These are phyloP conservation scores for Tuber indicum DNA, from an alignment of 495 filamentous ascomycete genomes.

Conservation along the genomic window DNA sequence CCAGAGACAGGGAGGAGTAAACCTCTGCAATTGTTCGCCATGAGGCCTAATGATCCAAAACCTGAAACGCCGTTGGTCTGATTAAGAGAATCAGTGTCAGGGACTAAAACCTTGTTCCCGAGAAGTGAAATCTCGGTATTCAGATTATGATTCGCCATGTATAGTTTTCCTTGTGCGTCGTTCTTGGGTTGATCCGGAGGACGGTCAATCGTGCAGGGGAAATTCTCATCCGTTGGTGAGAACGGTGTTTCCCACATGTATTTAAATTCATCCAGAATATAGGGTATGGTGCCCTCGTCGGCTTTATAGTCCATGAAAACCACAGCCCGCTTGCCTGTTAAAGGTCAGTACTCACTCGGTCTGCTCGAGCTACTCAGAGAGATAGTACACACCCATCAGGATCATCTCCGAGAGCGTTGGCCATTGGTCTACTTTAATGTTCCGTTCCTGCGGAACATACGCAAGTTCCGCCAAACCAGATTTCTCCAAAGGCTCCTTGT, in stretches of 20 bases:
- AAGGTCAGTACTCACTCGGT: not conserved
- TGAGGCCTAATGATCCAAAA: slow-evolving; percentile 62
- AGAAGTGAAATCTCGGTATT: slow-evolving; percentile 64
- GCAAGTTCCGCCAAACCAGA: slow-evolving; percentile 63
- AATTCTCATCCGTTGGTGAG: slow-evolving; percentile 56
- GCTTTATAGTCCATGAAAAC: slow-evolving; percentile 78
- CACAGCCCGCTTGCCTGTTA: slow-evolving; percentile 51
- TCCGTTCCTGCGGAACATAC: slow-evolving; percentile 54
- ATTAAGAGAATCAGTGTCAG: slow-evolving; percentile 60
- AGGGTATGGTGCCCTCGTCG: slow-evolving; percentile 67
- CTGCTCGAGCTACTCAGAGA: slow-evolving; percentile 45
- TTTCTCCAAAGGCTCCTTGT: slow-evolving; percentile 54
- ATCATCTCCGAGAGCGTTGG: slow-evolving; percentile 78
- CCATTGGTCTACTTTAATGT: slow-evolving; percentile 70
- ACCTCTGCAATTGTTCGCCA: slow-evolving; percentile 62
- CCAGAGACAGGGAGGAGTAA: slow-evolving; percentile 36
- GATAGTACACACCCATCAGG: slow-evolving; percentile 49
- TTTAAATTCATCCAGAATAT: slow-evolving; percentile 66
- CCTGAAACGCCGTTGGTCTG: slow-evolving; percentile 63
- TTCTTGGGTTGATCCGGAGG: slow-evolving; percentile 55
- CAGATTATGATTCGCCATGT: slow-evolving; percentile 89
- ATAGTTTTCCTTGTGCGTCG: slow-evolving; percentile 59
- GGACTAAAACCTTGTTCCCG: slow-evolving; percentile 60
- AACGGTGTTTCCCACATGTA: slow-evolving; percentile 74
- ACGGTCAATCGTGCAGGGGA: slow-evolving; percentile 64